Evolutionary conservation across 768 basidiomycete species (phyloP).

Genomic region (Lactarius psammicola): DNA sequence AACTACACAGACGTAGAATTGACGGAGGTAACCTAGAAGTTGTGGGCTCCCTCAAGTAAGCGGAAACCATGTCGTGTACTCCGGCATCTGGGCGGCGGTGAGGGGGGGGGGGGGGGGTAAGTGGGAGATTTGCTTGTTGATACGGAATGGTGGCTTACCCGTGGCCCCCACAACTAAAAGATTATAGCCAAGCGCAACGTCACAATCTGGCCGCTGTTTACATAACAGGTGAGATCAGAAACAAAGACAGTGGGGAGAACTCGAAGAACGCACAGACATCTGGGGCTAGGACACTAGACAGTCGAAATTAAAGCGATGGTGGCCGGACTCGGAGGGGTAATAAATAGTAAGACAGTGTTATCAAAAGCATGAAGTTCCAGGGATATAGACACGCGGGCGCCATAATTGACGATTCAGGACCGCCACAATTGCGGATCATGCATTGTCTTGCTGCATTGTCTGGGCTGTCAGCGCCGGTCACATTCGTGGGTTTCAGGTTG

Average conservation of each 20-base stretch:
- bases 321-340: background rate
- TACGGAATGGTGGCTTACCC: background rate
- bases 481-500: background rate
- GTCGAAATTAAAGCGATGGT: background rate
- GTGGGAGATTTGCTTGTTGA: background rate
- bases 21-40: background rate
- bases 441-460: background rate
- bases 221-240: background rate
- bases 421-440: background rate
- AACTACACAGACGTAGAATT: conserved; percentile 14
- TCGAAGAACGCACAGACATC: conserved; percentile 12
- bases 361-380: background rate
- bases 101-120: no score
- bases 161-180: conserved; percentile 13
- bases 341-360: background rate
- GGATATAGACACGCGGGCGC: background rate
- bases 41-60: conserved; percentile 6
- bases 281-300: background rate
- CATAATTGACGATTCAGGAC: background rate
- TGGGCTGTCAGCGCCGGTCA: background rate
- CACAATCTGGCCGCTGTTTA: background rate
- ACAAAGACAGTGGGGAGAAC: background rate
- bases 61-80: conserved; percentile 10
- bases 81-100: conserved; percentile 14
- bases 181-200: conserved; percentile 18